Evolutionary conservation across 1,284 basidiomycete species (phyloP), one percentile per base, ranked within the genome.

Genomic region (Mycena citricolor): DNA sequence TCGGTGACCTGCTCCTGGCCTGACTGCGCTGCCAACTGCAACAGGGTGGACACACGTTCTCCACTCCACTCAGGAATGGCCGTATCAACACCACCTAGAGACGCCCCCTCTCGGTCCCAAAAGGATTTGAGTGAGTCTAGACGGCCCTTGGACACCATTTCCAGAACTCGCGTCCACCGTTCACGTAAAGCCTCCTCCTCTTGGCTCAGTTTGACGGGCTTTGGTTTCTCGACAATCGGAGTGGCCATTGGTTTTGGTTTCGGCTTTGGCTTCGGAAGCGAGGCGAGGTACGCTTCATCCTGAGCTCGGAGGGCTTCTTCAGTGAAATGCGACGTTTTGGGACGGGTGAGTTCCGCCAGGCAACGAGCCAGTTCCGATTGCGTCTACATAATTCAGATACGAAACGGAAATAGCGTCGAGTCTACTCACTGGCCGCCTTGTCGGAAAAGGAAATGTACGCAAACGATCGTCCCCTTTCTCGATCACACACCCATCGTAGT

Each of bases 391-490:
- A 20, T 17, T 32, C 22, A 38, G 40, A 39, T 22, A 44, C 20
- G 22, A n/a, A n/a, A 31, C 5, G 8, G 16, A 8, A 39, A 28
- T 32, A 20, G 22, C 19, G 20, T n/a, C 14, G 5, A n/a, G 34
- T 35, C 21, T 8, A 73, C 86, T 53, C 61, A 94, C 91, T 8
- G 94, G 93, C 54, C 94, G 76, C 22, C 92, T 82, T 2, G 94
- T 97, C 5, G 92, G 92, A 66, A 97, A 97, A 0, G 93, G 92
- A 64, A 95, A 95, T 0, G 83, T 88, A 36, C 93, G 79, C 24
- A 97, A 68, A 32, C 94, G 76, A 17, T 79, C 77, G 56, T 97
- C 91, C 17, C 74, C 77, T 75, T 73, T 74, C 11, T 54, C 45
- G 39, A 72, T 69, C 21, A 68, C 56, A 1, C 68, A 65, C 11